Conservation (phyloP, 306 rosid species). For the Geum urbanum region DNA sequence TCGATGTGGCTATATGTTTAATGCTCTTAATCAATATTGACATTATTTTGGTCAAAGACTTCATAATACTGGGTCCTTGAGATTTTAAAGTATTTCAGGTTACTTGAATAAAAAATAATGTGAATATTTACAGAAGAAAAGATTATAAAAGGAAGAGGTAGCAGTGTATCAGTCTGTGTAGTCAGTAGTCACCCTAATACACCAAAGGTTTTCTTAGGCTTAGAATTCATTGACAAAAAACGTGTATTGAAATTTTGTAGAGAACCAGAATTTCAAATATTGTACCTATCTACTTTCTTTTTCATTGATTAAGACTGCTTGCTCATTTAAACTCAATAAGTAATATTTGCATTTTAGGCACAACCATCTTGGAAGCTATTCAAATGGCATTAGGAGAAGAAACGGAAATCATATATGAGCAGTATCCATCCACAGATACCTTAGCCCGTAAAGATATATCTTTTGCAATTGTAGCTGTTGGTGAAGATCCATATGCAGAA, state of each 20-base stretch:
- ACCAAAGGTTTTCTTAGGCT: neutral
- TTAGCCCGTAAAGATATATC: constrained; percentile 49
- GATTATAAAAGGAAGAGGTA: too few relatives aligned
- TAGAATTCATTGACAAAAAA: neutral
- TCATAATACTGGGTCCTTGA: neutral
- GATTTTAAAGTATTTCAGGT: neutral
- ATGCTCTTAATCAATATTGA: neutral
- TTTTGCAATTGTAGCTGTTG: constrained; percentile 70
- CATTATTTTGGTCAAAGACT: neutral
- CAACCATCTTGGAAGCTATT: constrained; percentile 80
- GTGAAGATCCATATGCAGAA: constrained; percentile 79
- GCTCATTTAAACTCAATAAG: neutral
- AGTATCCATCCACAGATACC: constrained; percentile 46
- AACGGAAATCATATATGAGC: constrained; percentile 55
- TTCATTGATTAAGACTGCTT: neutral
- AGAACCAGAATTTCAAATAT: neutral
- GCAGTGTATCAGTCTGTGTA: neutral
- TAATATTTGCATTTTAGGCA: constrained; percentile 39
- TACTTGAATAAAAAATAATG: neutral
- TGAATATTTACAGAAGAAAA: neutral
- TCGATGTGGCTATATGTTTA: neutral
- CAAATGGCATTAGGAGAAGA: constrained; percentile 53
- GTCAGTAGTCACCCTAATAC: neutral
- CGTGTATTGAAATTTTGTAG: neutral
- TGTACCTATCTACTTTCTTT: neutral